Base-by-base conservation (phyloP, 192 early-diverging fungal species). In the Backusella psychrophila region DNA sequence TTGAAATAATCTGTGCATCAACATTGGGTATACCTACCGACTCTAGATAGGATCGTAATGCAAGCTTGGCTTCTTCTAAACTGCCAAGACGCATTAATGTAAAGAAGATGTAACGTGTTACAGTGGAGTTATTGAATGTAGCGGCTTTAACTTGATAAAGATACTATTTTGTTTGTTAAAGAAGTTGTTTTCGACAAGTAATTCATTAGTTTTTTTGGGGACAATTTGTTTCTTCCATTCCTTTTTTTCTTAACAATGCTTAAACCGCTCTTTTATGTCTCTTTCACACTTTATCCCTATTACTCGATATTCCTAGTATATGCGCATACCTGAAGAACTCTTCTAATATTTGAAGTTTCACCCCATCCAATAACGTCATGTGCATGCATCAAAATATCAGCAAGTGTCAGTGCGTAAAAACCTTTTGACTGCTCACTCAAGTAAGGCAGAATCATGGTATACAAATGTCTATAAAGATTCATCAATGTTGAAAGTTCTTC, bases 91-190 rank as follows among this genome's bases (percentile, higher is more conserved):
- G 75, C 8, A 88, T 75, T 19, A 92, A 84, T 0, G 87, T 79
- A 46, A 86, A 82, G 71, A 90, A 82, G 8, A 93, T 77, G 74
- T 89, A 89, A 1, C 91, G 91, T 71, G 90, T 38, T 52, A 93
- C 83, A 4, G 83, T 83, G 17, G 91, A 90, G 53, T 89, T 91
- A 77, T 94, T 91, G 84, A 90, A 93, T 0, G 93, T 93, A 67
- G 88, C 87, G 69, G 34, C 21, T 59, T 59, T 59, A 59, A 59
- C n/a, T 12, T 59, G 53, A 26, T 59, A 59, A 59, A 59, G 53
- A 9, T 59, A 59, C 53, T 59, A 26, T 56, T 56, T 23, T 56
- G 8, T 56, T 49, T 49, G 46, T 49, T 39, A 70, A 71, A 21
- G 21, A 44, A 46, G 14, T 17, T 29, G 11, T 42, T 44, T 31